phyloP scores from a whole-genome alignment of 2,329 filamentous ascomycete species.

The Coleophoma cylindrospora region DNA sequence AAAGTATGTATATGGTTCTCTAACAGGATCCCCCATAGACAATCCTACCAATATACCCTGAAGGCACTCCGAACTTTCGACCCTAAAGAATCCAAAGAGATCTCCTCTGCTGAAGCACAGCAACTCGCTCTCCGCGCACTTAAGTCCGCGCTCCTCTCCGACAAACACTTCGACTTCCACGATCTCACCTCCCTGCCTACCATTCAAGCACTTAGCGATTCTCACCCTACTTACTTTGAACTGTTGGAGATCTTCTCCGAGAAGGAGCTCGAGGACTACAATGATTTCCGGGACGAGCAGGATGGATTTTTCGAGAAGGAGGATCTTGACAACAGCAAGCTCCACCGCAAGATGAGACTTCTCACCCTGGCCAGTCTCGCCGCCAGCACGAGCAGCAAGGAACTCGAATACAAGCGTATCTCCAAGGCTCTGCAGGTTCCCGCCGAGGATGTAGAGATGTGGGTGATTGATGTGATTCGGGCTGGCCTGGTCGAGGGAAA shows the following conservation, averaged over 20 bases:
- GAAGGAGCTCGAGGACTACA: slow-evolving; percentile 91
- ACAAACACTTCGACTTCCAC: slow-evolving; percentile 67
- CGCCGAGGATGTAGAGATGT: slow-evolving; percentile 84
- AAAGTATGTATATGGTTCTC: background rate
- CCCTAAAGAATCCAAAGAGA: slow-evolving; percentile 46
- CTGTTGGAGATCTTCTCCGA: slow-evolving; percentile 93
- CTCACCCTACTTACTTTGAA: slow-evolving; percentile 81
- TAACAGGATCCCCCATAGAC: slow-evolving; percentile 31
- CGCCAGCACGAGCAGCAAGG: slow-evolving; percentile 75
- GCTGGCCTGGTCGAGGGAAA: slow-evolving; percentile 94
- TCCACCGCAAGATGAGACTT: slow-evolving; percentile 94
- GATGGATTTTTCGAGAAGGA: slow-evolving; percentile 77
- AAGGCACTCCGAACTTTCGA: slow-evolving; percentile 59
- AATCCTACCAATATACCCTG: slow-evolving; percentile 63
- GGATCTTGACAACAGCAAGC: slow-evolving; percentile 63
- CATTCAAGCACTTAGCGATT: slow-evolving; percentile 81
- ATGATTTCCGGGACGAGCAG: slow-evolving; percentile 91
- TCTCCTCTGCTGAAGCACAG: slow-evolving; percentile 55
- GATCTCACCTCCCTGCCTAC: slow-evolving; percentile 66
- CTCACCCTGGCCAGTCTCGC: slow-evolving; percentile 89
- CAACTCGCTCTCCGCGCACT: slow-evolving; percentile 61
- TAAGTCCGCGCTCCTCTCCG: slow-evolving; percentile 60
- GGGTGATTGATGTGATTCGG: slow-evolving; percentile 97
- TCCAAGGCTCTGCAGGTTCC: slow-evolving; percentile 80
- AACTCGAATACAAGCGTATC: slow-evolving; percentile 84